Evolutionary conservation across 352 stramenopile genomes (phyloP).

Genomic region (Lagenidium giganteum): DNA sequence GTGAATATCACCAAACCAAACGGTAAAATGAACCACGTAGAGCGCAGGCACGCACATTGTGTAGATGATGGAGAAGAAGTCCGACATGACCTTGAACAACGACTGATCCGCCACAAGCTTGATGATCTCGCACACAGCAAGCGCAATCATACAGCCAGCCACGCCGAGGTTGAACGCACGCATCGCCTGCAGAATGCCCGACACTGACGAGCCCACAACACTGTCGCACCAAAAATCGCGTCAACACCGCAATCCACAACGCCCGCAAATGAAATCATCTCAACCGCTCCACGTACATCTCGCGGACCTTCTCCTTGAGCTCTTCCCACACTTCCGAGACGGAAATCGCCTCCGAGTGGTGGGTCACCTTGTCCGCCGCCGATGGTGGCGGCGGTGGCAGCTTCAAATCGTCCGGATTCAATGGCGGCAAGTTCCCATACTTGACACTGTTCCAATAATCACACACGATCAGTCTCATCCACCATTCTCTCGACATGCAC

Average conservation of each 20-base stretch:
- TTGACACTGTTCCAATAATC: too few species aligned
- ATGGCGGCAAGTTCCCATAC: slow-evolving; percentile 58
- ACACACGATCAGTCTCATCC: too few species aligned
- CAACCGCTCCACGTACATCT: slow-evolving; percentile 49
- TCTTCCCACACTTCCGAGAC: slow-evolving; percentile 69
- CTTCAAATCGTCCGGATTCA: slow-evolving; percentile 77
- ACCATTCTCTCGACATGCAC: not conserved
- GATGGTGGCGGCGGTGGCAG: slow-evolving; percentile 55
- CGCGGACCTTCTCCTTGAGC: slow-evolving; percentile 57
- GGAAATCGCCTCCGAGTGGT: slow-evolving; percentile 47
- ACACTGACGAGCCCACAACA: slow-evolving; percentile 66
- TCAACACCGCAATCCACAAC: too few species aligned
- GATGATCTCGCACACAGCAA: slow-evolving; percentile 52
- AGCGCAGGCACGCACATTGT: slow-evolving; percentile 70
- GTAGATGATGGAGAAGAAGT: slow-evolving; percentile 64
- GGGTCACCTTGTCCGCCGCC: slow-evolving; percentile 52
- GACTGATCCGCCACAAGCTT: slow-evolving; percentile 38
- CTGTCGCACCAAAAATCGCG: slow-evolving; percentile 20
- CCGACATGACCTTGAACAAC: slow-evolving; percentile 58
- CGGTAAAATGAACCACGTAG: too few species aligned
- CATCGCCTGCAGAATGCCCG: slow-evolving; percentile 59
- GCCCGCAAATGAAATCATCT: too few species aligned
- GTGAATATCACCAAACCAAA: not conserved
- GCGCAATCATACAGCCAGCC: slow-evolving; percentile 53
- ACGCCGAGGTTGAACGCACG: slow-evolving; percentile 59